Percentiles rank a stretch among this genome's conserved stretches.
These are phyloP conservation scores for Cryptosporidium tyzzeri DNA, from an alignment of 169 alveolate species.

Conservation along the genomic window DNA sequence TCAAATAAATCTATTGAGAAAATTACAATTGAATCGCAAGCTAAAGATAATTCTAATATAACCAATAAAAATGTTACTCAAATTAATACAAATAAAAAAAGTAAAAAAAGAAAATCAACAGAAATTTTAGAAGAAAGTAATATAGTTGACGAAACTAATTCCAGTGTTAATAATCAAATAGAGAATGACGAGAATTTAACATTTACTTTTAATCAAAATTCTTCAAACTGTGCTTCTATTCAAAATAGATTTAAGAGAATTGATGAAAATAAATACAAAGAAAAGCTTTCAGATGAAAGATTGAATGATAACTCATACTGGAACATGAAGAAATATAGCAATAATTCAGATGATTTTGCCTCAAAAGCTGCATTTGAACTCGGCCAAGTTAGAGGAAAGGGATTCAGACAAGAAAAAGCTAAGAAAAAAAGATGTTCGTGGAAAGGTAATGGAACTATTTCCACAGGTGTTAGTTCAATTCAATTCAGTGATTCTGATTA, in stretches of 20 bases:
- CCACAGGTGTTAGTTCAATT: constrained; percentile 55
- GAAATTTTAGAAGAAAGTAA: not conserved
- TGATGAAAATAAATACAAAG: constrained; percentile 49
- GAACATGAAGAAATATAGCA: constrained; percentile 69
- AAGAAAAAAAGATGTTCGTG: constrained; percentile 87
- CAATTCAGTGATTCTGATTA: constrained; percentile 69
- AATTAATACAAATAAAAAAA: not conserved
- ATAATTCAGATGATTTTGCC: constrained; percentile 49
- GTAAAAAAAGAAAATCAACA: not conserved
- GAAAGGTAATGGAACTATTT: constrained; percentile 84
- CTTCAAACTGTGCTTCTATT: not conserved
- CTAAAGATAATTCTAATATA: not conserved
- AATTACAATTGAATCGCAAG: not conserved
- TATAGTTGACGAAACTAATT: not conserved
- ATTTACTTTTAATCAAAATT: not conserved
- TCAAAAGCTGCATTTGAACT: constrained; percentile 74
- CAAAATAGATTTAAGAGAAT: constrained; percentile 65
- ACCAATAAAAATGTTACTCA: not conserved
- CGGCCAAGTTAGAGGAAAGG: constrained; percentile 85
- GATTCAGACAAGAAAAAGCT: constrained; percentile 84
- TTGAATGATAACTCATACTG: constrained; percentile 72
- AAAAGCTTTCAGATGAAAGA: constrained; percentile 37
- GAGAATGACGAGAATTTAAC: not conserved
- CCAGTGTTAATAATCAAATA: not conserved
- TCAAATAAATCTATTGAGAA: not conserved